These are phyloP conservation scores for Coemansia sp. DNA, from an alignment of 192 early-diverging fungal species.

Conservation along the genomic window DNA sequence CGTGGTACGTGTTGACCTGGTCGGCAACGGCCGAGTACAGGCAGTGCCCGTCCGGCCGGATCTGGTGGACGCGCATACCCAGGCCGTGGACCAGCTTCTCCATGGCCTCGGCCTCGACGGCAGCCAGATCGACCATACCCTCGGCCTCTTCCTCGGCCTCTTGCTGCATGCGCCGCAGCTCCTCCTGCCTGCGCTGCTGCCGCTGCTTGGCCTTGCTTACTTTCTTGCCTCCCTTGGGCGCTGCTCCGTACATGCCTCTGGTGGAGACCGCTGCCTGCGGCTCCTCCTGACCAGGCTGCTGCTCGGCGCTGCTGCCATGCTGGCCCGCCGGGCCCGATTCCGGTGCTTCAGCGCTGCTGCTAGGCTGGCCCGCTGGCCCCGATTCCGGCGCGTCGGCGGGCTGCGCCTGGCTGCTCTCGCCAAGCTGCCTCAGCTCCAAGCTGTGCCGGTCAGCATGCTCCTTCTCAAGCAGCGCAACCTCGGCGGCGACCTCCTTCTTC, in stretches of 20 bases:
- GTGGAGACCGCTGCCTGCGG: background rate
- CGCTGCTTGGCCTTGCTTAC: constrained; percentile 49
- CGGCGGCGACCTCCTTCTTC: constrained; percentile 68
- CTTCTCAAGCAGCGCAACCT: constrained; percentile 63
- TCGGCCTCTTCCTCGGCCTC: constrained; percentile 73
- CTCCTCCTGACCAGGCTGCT: too few relatives aligned
- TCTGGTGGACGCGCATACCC: constrained; percentile 61
- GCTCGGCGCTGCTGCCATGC: too few relatives aligned
- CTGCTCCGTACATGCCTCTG: constrained; percentile 3
- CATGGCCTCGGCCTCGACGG: constrained; percentile 67
- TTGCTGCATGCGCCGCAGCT: constrained; percentile 63
- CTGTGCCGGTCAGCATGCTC: constrained; percentile 59
- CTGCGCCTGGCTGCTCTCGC: background rate
- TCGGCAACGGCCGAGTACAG: constrained; percentile 86
- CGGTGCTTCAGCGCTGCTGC: too few relatives aligned
- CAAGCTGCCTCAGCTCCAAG: constrained; percentile 49
- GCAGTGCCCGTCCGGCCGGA: constrained; percentile 89
- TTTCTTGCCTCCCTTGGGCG: constrained; percentile 43
- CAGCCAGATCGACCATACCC: constrained; percentile 65
- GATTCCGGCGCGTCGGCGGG: background rate
- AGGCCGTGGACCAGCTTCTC: constrained; percentile 51
- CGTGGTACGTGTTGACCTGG: constrained; percentile 60
- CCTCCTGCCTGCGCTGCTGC: constrained; percentile 63
- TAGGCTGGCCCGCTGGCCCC: background rate
- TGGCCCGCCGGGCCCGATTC: too few relatives aligned